Conservation (phyloP, 2,329 filamentous ascomycete species). For the Calonectria multiphialidica region DNA sequence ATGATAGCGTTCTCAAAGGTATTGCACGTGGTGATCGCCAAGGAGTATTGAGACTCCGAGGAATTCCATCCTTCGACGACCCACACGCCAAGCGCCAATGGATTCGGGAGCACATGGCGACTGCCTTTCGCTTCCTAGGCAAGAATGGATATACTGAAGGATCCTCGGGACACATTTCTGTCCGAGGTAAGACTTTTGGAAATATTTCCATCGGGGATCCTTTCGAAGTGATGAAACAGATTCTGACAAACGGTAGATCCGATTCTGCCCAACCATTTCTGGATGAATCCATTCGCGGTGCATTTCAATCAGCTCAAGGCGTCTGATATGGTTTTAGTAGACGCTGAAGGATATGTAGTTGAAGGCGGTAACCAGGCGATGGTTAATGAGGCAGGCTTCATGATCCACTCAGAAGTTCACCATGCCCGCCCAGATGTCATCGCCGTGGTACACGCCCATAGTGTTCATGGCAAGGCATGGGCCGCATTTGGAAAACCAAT, state of each 20-base stretch:
- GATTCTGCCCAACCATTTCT: not conserved
- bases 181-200: not conserved
- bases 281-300: not conserved
- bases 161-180: not conserved
- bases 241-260: not conserved
- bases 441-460: constrained; percentile 1
- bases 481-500: not conserved
- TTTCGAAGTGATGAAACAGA: not conserved
- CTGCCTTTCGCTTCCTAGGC: not conserved
- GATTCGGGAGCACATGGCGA: not conserved
- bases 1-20: not conserved
- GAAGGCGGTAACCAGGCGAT: not conserved
- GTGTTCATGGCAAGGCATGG: constrained; percentile 2
- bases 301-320: not conserved
- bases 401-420: constrained; percentile 11
- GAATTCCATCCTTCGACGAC: not conserved
- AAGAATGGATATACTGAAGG: not conserved
- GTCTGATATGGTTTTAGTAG: constrained; percentile 15
- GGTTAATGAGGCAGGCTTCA: constrained; percentile 12
- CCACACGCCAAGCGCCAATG: not conserved
- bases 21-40: not conserved
- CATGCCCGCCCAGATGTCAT: constrained; percentile 8
- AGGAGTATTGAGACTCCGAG: not conserved
- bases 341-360: constrained; percentile 20
- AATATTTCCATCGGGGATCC: not conserved